phyloP scores from a whole-genome alignment of 2,329 filamentous ascomycete genomes.

The Aspergillus persii region DNA sequence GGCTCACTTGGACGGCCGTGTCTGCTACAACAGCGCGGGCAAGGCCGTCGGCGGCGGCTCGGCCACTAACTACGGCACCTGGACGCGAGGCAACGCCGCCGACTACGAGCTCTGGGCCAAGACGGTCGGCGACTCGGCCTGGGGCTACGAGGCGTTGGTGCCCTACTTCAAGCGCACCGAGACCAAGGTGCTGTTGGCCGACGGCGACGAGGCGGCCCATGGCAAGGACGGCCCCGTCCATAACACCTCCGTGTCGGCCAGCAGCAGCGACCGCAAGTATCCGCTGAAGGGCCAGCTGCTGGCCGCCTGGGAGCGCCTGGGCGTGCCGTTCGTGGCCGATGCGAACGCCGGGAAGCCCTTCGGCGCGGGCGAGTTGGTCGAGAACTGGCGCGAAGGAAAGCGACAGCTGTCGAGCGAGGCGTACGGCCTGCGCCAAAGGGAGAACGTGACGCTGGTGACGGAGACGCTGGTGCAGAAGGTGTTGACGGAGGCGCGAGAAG shows the following conservation, averaged over 20 bases:
- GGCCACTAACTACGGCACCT: slow-evolving; percentile 43
- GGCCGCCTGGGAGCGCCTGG: slow-evolving; percentile 38
- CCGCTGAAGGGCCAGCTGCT: slow-evolving; percentile 37
- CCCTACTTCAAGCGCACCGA: slow-evolving; percentile 48
- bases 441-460: slow-evolving; percentile 16
- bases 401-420: slow-evolving; percentile 28
- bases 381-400: slow-evolving; percentile 26
- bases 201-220: slow-evolving; percentile 21
- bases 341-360: slow-evolving; percentile 27
- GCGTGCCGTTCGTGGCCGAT: slow-evolving; percentile 25
- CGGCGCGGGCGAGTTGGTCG: slow-evolving; percentile 29
- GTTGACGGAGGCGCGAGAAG: slow-evolving; percentile 14
- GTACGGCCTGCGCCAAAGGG: slow-evolving; percentile 16
- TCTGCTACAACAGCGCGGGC: slow-evolving; percentile 28
- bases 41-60: slow-evolving; percentile 45
- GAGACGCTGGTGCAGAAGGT: slow-evolving; percentile 17
- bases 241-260: slow-evolving; percentile 12
- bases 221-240: slow-evolving; percentile 30
- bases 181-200: slow-evolving; percentile 19
- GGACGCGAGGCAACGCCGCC: slow-evolving; percentile 44
- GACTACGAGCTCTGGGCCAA: slow-evolving; percentile 51
- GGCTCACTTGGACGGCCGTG: slow-evolving; percentile 23
- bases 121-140: slow-evolving; percentile 42
- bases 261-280: slow-evolving; percentile 33
- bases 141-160: slow-evolving; percentile 47